phyloP scores from a whole-genome alignment of 306 rosid species.

The Acacia confusa region DNA sequence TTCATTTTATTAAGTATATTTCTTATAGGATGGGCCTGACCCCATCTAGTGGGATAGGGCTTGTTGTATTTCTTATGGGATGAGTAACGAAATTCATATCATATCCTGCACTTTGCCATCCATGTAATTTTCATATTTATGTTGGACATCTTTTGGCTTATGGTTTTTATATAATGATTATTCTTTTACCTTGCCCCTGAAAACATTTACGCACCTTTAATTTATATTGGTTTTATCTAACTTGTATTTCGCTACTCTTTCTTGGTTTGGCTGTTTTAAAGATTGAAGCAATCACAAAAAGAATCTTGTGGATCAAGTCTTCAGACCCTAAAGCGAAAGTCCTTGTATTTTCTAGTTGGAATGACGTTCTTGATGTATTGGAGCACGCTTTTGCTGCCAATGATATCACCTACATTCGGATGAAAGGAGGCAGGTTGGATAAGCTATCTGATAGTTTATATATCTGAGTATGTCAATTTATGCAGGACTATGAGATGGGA shows the following conservation, averaged over 20 bases:
- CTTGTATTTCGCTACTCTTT: slow-evolving; percentile 18
- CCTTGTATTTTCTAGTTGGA: slow-evolving; percentile 95
- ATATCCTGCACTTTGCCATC: slow-evolving; percentile 28
- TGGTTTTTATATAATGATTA: background rate
- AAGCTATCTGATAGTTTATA: slow-evolving; percentile 17
- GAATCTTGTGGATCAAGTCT: slow-evolving; percentile 85
- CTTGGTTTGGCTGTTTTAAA: slow-evolving; percentile 38
- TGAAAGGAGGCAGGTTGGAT: slow-evolving; percentile 97
- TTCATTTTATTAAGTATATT: background rate
- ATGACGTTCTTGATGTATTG: slow-evolving; percentile 92
- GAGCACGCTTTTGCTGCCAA: slow-evolving; percentile 83
- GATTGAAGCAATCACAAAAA: slow-evolving; percentile 93
- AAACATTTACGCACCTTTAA: background rate
- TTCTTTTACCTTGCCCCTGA: background rate
- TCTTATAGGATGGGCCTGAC: too few species aligned
- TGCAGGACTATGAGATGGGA: slow-evolving; percentile 20
- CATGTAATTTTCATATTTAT: slow-evolving; percentile 24
- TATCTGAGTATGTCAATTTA: slow-evolving; percentile 8
- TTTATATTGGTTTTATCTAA: background rate
- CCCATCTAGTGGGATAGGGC: too few species aligned
- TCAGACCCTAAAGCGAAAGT: slow-evolving; percentile 71
- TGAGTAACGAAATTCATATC: slow-evolving; percentile 3
- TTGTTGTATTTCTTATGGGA: background rate
- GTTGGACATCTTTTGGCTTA: slow-evolving; percentile 1
- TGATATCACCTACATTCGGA: slow-evolving; percentile 59